These are phyloP conservation scores for Parastagonospora nodorum DNA, from an alignment of 2,329 filamentous ascomycete genomes.

Conservation along the genomic window DNA sequence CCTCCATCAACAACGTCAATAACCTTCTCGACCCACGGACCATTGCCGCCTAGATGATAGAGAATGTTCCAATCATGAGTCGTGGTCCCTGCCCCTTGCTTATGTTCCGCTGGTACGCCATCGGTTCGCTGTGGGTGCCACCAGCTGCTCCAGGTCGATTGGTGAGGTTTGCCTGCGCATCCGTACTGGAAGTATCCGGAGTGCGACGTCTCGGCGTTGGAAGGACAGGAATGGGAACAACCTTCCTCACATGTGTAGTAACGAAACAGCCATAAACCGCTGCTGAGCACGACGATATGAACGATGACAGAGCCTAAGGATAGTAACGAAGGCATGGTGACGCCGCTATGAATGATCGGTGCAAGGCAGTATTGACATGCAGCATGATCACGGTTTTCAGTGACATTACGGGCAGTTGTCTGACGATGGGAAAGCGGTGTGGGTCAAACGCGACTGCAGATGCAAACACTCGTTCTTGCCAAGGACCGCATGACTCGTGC, in stretches of 20 bases:
- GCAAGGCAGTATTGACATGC: too few relatives aligned
- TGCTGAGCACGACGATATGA: too few relatives aligned
- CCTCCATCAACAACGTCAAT: constrained; percentile 48
- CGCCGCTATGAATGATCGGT: not conserved
- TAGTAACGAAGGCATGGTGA: constrained; percentile 5
- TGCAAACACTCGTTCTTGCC: constrained; percentile 2
- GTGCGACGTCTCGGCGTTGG: constrained; percentile 7
- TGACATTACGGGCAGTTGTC: constrained; percentile 6
- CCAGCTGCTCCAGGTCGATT: constrained; percentile 43
- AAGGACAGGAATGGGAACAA: constrained; percentile 4
- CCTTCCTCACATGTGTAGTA: too few relatives aligned
- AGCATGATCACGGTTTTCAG: too few relatives aligned
- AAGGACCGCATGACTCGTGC: constrained; percentile 1
- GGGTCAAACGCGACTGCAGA: constrained; percentile 1
- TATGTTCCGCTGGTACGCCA: constrained; percentile 5
- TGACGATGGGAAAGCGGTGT: constrained; percentile 5
- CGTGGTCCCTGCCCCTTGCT: constrained; percentile 31
- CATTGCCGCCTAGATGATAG: constrained; percentile 60
- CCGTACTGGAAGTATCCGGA: constrained; percentile 29
- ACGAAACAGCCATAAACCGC: too few relatives aligned
- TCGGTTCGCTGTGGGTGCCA: constrained; percentile 36
- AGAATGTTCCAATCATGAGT: constrained; percentile 55
- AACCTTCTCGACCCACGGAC: constrained; percentile 60
- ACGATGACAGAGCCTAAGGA: not conserved
- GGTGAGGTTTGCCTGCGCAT: constrained; percentile 36